Conservation (phyloP, 1,284 basidiomycete genomes). For the Tausonia pullulans region DNA sequence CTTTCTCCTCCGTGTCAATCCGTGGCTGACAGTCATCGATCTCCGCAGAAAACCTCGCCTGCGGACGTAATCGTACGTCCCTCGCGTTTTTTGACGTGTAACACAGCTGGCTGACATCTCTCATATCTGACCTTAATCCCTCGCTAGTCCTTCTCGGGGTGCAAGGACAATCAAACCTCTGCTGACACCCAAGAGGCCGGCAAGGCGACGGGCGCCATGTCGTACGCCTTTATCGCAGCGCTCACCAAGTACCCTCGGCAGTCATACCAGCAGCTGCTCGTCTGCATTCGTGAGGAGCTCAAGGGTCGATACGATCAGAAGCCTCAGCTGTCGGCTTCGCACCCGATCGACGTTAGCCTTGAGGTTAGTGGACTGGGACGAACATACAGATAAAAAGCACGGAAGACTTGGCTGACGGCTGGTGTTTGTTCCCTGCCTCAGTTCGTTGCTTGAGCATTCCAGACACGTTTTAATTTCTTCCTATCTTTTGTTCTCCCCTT, state of each 20-base stretch:
- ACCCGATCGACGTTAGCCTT: slow-evolving; percentile 22
- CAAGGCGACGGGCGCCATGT: slow-evolving; percentile 76
- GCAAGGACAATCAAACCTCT: slow-evolving; percentile 44
- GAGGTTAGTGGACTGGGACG: not conserved
- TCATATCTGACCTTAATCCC: too few species aligned
- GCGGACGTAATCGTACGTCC: slow-evolving; percentile 48
- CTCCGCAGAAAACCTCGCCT: slow-evolving; percentile 49
- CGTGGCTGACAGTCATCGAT: too few species aligned
- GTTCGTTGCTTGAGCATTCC: too few species aligned
- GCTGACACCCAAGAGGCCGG: slow-evolving; percentile 77
- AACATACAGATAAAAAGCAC: too few species aligned
- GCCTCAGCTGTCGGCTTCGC: slow-evolving; percentile 48
- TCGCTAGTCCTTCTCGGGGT: not conserved
- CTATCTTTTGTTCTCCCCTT: too few species aligned
- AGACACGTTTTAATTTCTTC: too few species aligned
- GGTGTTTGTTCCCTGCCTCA: too few species aligned
- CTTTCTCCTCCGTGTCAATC: not conserved
- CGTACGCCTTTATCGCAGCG: slow-evolving; percentile 55
- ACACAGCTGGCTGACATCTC: too few species aligned
- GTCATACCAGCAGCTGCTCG: slow-evolving; percentile 69
- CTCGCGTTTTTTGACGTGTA: not conserved
- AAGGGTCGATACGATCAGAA: slow-evolving; percentile 59
- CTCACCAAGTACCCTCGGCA: slow-evolving; percentile 55
- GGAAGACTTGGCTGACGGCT: too few species aligned
- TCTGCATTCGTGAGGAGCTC: slow-evolving; percentile 47